Percentiles rank a stretch among this genome's conserved stretches.
Evolutionary conservation across 1,139 yeast genomes (phyloP).

Genomic region (Pichia sp.): DNA sequence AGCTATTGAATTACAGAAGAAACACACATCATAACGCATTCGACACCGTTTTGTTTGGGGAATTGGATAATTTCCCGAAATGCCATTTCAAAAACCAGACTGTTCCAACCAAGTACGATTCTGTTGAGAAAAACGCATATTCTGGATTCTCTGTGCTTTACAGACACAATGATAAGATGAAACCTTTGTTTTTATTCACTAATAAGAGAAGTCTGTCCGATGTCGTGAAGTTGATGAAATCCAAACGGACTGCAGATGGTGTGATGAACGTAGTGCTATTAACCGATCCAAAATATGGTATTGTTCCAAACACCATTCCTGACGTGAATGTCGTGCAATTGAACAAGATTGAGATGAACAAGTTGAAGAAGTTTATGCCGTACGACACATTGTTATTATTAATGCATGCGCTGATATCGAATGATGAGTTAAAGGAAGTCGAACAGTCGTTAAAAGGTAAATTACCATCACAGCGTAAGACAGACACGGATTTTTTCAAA

Average conservation of each 20-base stretch:
- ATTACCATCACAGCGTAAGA: not conserved
- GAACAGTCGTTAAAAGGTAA: not conserved
- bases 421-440: not conserved
- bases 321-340: not conserved
- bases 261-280: not conserved
- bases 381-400: not conserved
- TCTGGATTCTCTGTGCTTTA: not conserved
- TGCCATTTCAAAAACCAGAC: too few relatives aligned
- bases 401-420: not conserved
- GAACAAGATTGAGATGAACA: not conserved
- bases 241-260: too few relatives aligned
- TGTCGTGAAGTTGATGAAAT: not conserved
- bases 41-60: too few relatives aligned
- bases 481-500: not conserved
- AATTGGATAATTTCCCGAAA: too few relatives aligned
- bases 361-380: not conserved
- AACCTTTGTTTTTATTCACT: not conserved
- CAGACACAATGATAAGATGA: not conserved
- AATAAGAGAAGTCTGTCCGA: not conserved
- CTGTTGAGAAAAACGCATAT: not conserved
- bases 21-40: not conserved
- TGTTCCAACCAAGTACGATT: too few relatives aligned
- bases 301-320: not conserved
- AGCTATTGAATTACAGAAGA: not conserved
- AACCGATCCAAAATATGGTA: not conserved